phyloP scores from a whole-genome alignment of 2,329 filamentous ascomycete genomes.

The Paraconiothyrium sp. region DNA sequence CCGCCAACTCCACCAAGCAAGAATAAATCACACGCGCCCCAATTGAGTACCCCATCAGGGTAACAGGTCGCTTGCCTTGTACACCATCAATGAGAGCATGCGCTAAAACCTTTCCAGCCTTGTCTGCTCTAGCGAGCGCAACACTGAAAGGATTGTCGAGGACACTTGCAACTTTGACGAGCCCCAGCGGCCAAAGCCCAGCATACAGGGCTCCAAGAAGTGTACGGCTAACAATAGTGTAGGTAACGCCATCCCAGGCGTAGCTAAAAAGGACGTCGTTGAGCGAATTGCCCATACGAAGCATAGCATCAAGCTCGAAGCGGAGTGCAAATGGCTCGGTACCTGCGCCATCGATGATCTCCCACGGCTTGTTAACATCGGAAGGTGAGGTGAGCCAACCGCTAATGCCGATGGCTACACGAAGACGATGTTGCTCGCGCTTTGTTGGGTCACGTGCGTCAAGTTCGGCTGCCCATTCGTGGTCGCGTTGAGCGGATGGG shows the following conservation, averaged over 20 bases:
- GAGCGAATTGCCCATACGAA: constrained; percentile 79
- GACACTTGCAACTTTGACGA: constrained; percentile 61
- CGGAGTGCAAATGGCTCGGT: constrained; percentile 82
- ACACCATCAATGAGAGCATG: constrained; percentile 82
- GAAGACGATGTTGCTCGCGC: constrained; percentile 58
- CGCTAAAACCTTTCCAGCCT: constrained; percentile 80
- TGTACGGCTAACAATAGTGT: constrained; percentile 73
- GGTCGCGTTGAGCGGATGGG: constrained; percentile 28
- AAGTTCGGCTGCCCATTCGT: constrained; percentile 38
- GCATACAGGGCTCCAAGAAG: constrained; percentile 56
- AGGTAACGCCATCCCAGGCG: constrained; percentile 77
- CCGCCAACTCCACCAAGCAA: constrained; percentile 78
- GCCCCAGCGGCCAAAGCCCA: constrained; percentile 57
- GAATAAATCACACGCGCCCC: constrained; percentile 83
- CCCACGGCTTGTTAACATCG: constrained; percentile 79
- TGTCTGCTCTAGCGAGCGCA: constrained; percentile 78
- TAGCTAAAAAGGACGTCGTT: constrained; percentile 78
- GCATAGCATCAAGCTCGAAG: constrained; percentile 80
- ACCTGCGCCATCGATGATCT: constrained; percentile 70
- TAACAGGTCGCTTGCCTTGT: constrained; percentile 82
- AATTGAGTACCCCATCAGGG: constrained; percentile 81
- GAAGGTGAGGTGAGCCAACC: constrained; percentile 80
- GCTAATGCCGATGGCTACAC: constrained; percentile 80
- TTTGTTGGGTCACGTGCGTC: constrained; percentile 37
- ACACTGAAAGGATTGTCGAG: constrained; percentile 84